phyloP scores from a whole-genome alignment of 805 yeast genomes.

The Suhomyces prunicola region DNA sequence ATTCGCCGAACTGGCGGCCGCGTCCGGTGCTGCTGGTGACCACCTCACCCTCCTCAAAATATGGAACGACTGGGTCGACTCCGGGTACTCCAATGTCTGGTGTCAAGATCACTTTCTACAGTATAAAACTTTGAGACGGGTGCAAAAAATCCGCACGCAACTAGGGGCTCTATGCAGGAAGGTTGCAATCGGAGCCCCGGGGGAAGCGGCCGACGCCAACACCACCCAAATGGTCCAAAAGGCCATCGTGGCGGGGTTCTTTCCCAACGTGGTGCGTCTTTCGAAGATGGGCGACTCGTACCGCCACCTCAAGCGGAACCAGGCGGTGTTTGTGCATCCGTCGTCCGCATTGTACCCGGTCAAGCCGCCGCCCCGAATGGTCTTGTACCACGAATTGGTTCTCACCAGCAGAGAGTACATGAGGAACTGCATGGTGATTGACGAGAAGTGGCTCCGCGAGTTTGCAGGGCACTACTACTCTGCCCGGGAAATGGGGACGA shows the following conservation, averaged over 20 bases:
- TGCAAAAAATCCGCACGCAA: constrained; percentile 69
- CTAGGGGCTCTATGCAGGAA: constrained; percentile 57
- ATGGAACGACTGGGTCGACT: constrained; percentile 72
- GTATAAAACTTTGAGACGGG: constrained; percentile 65
- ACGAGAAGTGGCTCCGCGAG: constrained; percentile 69
- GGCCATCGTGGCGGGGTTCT: constrained; percentile 64
- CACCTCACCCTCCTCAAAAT: constrained; percentile 73
- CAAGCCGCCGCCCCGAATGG: constrained; percentile 69
- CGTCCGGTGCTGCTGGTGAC: constrained; percentile 56
- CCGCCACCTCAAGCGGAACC: constrained; percentile 60
- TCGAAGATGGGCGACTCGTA: constrained; percentile 66
- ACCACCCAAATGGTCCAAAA: constrained; percentile 39
- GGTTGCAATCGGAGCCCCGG: constrained; percentile 36
- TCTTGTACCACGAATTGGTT: constrained; percentile 81
- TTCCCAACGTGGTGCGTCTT: constrained; percentile 61
- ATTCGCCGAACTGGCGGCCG: constrained; percentile 38
- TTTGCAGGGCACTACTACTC: constrained; percentile 64
- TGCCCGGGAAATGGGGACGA: constrained; percentile 15
- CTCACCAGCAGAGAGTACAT: constrained; percentile 85
- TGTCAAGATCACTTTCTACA: constrained; percentile 82
- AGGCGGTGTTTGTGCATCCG: constrained; percentile 82
- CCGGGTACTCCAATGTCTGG: constrained; percentile 72
- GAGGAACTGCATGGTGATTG: constrained; percentile 72
- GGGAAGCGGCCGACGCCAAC: constrained; percentile 1
- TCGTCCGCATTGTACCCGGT: constrained; percentile 64